phyloP scores from a whole-genome alignment of 2,329 filamentous ascomycete species.

The Onygenales sp. region DNA sequence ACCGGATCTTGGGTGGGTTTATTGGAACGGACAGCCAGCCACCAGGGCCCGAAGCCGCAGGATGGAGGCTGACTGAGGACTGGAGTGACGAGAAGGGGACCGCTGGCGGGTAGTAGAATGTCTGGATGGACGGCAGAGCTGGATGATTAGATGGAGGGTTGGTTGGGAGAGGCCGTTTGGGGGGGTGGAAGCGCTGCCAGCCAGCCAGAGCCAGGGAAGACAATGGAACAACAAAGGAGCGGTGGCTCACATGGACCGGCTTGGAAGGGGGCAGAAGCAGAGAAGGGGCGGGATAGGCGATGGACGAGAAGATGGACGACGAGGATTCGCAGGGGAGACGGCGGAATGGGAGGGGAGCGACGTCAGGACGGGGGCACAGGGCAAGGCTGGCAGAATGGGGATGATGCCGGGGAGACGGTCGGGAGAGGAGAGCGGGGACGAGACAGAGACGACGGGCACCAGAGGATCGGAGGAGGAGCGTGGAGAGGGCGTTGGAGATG shows the following conservation, averaged over 20 bases:
- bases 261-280: not conserved
- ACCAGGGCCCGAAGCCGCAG: conserved; percentile 7
- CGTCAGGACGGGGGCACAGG: too few species aligned
- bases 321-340: not conserved
- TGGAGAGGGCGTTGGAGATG: too few species aligned
- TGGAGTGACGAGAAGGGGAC: conserved; percentile 1
- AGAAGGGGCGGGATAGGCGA: not conserved
- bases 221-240: not conserved
- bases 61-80: conserved; percentile 5
- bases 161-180: not conserved
- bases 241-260: not conserved
- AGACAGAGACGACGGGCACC: not conserved
- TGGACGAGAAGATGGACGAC: not conserved
- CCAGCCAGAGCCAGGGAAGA: not conserved
- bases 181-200: not conserved
- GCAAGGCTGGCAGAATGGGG: too few species aligned
- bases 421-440: not conserved
- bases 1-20: not conserved
- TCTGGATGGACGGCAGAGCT: not conserved
- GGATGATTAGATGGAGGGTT: not conserved
- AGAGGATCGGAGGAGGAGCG: not conserved
- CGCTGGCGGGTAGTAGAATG: conserved; percentile 6
- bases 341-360: not conserved
- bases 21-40: conserved; percentile 5
- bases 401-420: not conserved